Conservation (phyloP, 345 rosid species). For the Citrus reticulata region DNA sequence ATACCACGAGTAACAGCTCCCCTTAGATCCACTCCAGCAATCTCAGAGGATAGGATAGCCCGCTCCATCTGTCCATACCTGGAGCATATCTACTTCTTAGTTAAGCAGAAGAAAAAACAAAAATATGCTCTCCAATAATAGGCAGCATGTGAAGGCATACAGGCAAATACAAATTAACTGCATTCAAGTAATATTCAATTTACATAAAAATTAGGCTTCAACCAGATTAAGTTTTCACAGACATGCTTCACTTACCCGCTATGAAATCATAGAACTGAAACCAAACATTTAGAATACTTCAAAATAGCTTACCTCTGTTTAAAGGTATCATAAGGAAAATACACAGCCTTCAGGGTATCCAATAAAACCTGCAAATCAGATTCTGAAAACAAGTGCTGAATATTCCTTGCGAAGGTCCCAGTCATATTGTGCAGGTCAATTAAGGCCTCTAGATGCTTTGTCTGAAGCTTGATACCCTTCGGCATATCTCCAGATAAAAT, state of each 20-base stretch:
- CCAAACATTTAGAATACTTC: neutral
- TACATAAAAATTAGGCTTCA: neutral
- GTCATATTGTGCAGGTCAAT: slow-evolving; percentile 90
- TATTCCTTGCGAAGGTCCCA: slow-evolving; percentile 79
- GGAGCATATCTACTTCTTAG: slow-evolving; percentile 11
- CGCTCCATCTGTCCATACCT: slow-evolving; percentile 98
- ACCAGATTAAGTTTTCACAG: neutral
- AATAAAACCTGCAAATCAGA: slow-evolving; percentile 69
- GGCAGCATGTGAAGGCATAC: neutral
- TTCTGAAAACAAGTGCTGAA: slow-evolving; percentile 88
- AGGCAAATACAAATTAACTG: slow-evolving; percentile 9
- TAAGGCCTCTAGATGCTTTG: slow-evolving; percentile 88
- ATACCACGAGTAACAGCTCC: slow-evolving; percentile 97
- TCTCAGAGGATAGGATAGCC: slow-evolving; percentile 83
- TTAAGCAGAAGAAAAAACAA: slow-evolving; percentile 6
- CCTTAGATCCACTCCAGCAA: slow-evolving; percentile 89
- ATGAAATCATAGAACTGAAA: neutral
- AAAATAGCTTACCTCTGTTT: slow-evolving; percentile 68
- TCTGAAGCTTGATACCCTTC: slow-evolving; percentile 84
- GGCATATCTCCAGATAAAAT: slow-evolving; percentile 87
- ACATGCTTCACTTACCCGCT: neutral
- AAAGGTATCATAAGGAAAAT: slow-evolving; percentile 81
- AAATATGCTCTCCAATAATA: neutral
- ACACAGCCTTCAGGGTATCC: slow-evolving; percentile 86
- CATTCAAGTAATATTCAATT: neutral